Percentiles rank a stretch among this genome's conserved stretches.
Evolutionary conservation across 1,284 basidiomycete genomes (phyloP).

Genomic region (Thecaphora frezii): DNA sequence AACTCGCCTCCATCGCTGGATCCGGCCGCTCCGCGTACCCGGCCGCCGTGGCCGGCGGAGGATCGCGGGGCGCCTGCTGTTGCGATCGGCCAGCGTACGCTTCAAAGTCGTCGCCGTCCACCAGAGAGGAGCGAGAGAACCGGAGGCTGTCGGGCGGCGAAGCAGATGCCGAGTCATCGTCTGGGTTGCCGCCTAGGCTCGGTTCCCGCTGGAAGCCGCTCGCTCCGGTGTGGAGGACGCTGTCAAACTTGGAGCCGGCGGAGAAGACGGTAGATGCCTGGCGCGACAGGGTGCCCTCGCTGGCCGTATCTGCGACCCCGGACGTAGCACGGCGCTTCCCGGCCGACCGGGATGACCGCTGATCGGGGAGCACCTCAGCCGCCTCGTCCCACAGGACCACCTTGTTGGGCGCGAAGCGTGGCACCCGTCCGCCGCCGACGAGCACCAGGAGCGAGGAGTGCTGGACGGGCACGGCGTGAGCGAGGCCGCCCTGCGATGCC

Average conservation of each 20-base stretch:
- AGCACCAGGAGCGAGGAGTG: conserved; percentile 45
- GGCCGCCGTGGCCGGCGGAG: no score
- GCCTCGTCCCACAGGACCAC: conserved; percentile 52
- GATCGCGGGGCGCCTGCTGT: no score
- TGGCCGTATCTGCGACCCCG: conserved; percentile 10
- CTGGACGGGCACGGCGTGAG: conserved; percentile 34
- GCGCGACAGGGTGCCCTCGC: conserved; percentile 3
- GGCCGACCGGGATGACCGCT: not conserved
- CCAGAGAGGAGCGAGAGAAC: conserved; percentile 15
- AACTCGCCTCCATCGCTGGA: conserved; percentile 8
- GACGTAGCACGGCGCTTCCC: not conserved
- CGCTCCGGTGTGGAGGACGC: not conserved
- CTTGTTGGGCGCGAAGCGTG: conserved; percentile 52
- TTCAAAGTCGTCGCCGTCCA: conserved; percentile 6
- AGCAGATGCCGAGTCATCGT: conserved; percentile 1
- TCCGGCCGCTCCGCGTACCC: no score
- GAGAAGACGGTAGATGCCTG: conserved; percentile 44
- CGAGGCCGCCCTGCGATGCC: conserved; percentile 39
- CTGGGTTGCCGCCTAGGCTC: no score
- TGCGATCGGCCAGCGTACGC: not conserved
- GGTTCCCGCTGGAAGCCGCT: no score
- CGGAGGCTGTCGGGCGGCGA: conserved; percentile 7
- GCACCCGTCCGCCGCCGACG: conserved; percentile 49
- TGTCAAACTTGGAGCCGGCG: conserved; percentile 32
- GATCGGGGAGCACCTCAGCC: conserved; percentile 15